These are phyloP conservation scores for Pyrenula aspistea DNA, from an alignment of 495 filamentous ascomycete species.

Conservation along the genomic window DNA sequence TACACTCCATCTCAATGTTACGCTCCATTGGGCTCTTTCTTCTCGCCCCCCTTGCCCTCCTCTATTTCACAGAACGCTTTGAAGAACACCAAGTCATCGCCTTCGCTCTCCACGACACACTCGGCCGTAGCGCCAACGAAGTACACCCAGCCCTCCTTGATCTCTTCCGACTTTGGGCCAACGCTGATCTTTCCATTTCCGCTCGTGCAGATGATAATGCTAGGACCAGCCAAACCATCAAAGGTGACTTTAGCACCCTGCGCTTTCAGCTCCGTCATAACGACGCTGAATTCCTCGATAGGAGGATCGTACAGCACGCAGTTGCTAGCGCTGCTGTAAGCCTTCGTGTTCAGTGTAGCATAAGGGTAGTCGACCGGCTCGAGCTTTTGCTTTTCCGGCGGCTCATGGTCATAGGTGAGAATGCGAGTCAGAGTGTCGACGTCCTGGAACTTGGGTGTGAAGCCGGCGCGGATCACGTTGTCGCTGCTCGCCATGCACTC, in stretches of 20 bases:
- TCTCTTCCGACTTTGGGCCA: constrained; percentile 56
- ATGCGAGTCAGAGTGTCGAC: constrained; percentile 80
- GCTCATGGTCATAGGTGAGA: constrained; percentile 90
- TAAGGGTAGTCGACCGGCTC: constrained; percentile 71
- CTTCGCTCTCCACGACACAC: constrained; percentile 59
- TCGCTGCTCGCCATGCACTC: constrained; percentile 98
- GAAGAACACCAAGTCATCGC: constrained; percentile 59
- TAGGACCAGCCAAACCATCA: constrained; percentile 75
- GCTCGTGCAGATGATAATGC: constrained; percentile 78
- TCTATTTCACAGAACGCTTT: constrained; percentile 86
- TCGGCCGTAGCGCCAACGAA: constrained; percentile 91
- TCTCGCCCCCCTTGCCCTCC: constrained; percentile 34
- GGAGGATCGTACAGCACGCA: constrained; percentile 80
- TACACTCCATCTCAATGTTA: no score
- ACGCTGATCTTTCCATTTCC: constrained; percentile 77
- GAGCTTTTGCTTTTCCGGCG: constrained; percentile 92
- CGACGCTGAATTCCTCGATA: constrained; percentile 91
- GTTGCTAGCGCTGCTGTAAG: constrained; percentile 61
- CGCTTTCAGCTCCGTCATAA: constrained; percentile 62
- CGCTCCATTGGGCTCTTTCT: background rate
- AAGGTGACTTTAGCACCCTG: constrained; percentile 72
- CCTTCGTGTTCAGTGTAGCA: constrained; percentile 60
- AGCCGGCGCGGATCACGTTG: constrained; percentile 93
- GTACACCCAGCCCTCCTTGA: constrained; percentile 73
- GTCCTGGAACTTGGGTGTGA: constrained; percentile 98